These are phyloP conservation scores for Hymenoscyphus salicellus DNA, from an alignment of 2,329 filamentous ascomycete genomes.

Conservation along the genomic window DNA sequence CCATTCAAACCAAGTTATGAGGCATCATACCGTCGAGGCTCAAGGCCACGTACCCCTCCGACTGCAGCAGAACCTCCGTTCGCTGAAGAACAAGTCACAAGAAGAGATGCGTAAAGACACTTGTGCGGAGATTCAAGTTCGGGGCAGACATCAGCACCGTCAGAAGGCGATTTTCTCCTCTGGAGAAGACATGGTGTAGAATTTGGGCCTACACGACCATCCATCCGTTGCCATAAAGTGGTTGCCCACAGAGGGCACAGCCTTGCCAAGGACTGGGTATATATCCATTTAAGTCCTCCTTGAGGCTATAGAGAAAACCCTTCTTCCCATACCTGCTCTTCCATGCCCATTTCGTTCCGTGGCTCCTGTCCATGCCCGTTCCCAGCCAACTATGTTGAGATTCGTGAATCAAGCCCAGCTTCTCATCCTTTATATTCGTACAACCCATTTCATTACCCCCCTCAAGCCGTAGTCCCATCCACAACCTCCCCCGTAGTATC, in stretches of 20 bases:
- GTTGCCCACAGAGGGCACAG: not conserved
- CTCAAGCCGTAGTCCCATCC: conserved; percentile 34
- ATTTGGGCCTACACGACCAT: not conserved
- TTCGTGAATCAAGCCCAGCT: not conserved
- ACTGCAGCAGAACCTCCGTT: not conserved
- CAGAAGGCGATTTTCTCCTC: not conserved
- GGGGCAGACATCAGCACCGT: no score
- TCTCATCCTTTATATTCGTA: not conserved
- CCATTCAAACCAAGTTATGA: no score
- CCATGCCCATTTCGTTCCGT: not conserved
- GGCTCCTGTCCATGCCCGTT: not conserved
- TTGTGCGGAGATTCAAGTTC: not conserved
- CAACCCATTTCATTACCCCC: not conserved
- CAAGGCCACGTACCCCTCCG: not conserved
- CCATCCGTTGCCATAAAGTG: not conserved
- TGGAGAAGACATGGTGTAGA: not conserved
- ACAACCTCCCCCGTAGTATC: conserved; percentile 35
- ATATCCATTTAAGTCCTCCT: not conserved
- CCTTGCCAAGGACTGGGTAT: not conserved
- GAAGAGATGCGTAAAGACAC: not conserved
- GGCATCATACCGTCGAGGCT: not conserved
- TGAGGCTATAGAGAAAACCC: not conserved
- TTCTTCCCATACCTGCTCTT: not conserved
- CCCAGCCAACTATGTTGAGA: not conserved
- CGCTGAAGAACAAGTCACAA: not conserved